These are phyloP conservation scores for Arabidopsis thaliana DNA, from an alignment of 345 rosid genomes.

Conservation along the genomic window TAIR10.1 NC_003071.7:15930001-15930500, in stretches of 20 bases:
- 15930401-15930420: constrained; percentile 54
- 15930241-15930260: constrained; percentile 65
- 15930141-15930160: constrained; percentile 69
- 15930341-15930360: constrained; percentile 82
- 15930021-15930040: constrained; percentile 80
- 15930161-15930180: constrained; percentile 43
- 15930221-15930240: constrained; percentile 79
- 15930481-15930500: constrained; percentile 73
- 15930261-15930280: constrained; percentile 71
- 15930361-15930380: constrained; percentile 96
- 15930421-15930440: constrained; percentile 59
- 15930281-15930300: constrained; percentile 73
- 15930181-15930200: constrained; percentile 69
- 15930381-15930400: constrained; percentile 55
- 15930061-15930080: constrained; percentile 47
- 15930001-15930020: constrained; percentile 78
- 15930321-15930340: constrained; percentile 66
- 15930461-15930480: constrained; percentile 77
- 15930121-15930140: constrained; percentile 65
- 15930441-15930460: constrained; percentile 66
- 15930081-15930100: constrained; percentile 43
- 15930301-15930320: constrained; percentile 90
- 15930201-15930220: constrained; percentile 91
- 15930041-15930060: constrained; percentile 74
- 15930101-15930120: constrained; percentile 75